A percentile compares a stretch with the other conserved stretches of the same genome.
These are phyloP conservation scores for Paramecium bursaria DNA, from an alignment of 73 alveolate genomes.

Conservation along the genomic window DNA sequence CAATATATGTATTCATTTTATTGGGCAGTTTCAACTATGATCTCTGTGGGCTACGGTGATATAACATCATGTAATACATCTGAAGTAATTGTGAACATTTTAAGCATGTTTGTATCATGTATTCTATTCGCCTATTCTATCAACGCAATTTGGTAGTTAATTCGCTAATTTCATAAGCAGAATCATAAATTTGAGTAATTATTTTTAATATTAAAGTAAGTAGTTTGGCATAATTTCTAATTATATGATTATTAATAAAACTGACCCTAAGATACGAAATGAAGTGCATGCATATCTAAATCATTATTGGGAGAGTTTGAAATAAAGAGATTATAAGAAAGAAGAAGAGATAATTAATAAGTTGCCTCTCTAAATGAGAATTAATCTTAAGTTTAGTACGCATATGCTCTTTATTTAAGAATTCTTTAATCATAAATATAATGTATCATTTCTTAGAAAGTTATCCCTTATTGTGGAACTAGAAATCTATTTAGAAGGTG, in stretches of 20 bases:
- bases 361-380: neutral
- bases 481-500: slow-evolving; percentile 12
- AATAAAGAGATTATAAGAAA: slow-evolving; percentile 6
- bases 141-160: slow-evolving; percentile 13
- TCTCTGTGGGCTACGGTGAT: slow-evolving; percentile 42
- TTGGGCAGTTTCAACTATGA: slow-evolving; percentile 24
- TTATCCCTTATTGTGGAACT: neutral
- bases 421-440: neutral
- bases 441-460: neutral
- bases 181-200: slow-evolving; percentile 26
- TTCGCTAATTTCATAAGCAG: slow-evolving; percentile 4
- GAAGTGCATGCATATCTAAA: slow-evolving; percentile 7
- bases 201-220: neutral
- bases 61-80: slow-evolving; percentile 3
- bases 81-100: slow-evolving; percentile 24
- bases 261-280: neutral
- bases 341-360: neutral
- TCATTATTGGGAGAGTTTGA: slow-evolving; percentile 2
- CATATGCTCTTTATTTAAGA: neutral
- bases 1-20: slow-evolving; percentile 24
- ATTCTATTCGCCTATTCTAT: slow-evolving; percentile 26
- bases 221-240: neutral
- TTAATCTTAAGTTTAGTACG: neutral
- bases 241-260: neutral
- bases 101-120: slow-evolving; percentile 2